A percentile compares a stretch with the other conserved stretches of the same genome.
These are phyloP conservation scores for Monosporozyma unispora DNA, from an alignment of 805 yeast genomes.

Conservation along the genomic window DNA sequence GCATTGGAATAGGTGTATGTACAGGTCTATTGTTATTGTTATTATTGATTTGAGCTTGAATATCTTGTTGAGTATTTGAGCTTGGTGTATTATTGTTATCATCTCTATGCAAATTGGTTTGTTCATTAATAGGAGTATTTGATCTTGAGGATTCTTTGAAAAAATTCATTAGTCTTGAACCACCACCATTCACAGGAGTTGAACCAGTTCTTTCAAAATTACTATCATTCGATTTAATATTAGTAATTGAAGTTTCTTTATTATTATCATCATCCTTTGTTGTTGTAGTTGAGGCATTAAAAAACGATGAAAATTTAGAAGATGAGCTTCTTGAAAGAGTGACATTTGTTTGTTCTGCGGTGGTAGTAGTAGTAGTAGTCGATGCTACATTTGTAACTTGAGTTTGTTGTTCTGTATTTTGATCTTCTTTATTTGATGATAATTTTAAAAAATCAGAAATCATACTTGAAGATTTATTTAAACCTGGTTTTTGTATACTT, in stretches of 20 bases:
- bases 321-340: conserved; percentile 14
- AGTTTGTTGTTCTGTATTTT: neutral
- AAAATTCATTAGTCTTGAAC: conserved; percentile 27
- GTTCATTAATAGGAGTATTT: conserved; percentile 5
- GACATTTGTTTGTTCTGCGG: neutral
- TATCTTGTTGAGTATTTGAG: neutral
- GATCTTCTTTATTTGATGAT: neutral
- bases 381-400: neutral
- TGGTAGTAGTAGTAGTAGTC: too few relatives aligned
- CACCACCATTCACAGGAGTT: conserved; percentile 5
- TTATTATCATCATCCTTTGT: conserved; percentile 4
- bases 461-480: conserved; percentile 15
- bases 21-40: neutral
- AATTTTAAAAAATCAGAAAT: conserved; percentile 27
- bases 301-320: conserved; percentile 32
- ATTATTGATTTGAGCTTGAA: neutral
- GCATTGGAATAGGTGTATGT: conserved; percentile 1
- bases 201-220: neutral
- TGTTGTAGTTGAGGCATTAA: conserved; percentile 13
- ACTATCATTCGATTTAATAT: neutral
- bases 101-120: neutral
- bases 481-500: neutral
- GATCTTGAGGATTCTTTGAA: conserved; percentile 16
- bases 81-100: neutral
- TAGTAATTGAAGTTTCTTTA: neutral